Evolutionary conservation across 2,329 filamentous ascomycete species (phyloP), one percentile per base, ranked within the genome.

Genomic region (Sphaceloma murrayae): DNA sequence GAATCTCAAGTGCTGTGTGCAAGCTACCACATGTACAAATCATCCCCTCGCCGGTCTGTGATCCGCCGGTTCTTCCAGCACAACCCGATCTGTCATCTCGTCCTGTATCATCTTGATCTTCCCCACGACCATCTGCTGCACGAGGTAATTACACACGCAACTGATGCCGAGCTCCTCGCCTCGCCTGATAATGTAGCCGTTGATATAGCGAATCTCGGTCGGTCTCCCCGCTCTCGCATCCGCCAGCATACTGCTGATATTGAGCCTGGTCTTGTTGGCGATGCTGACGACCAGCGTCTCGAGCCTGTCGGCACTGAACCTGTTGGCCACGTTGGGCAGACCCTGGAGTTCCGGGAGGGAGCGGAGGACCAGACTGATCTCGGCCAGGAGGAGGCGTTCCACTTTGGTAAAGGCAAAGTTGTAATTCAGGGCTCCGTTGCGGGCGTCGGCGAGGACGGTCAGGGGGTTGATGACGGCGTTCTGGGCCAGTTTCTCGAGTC

Each of bases 201-300:
- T 95, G 53, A 89, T 74, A 56, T 81, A 94, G 34, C 88, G 77
- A 30, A 95, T 75, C 55, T 94, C 86, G 0, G 85, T 86, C 47
- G 69, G 64, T 49, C 57, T 46, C 1, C 83, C 81, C 1, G 63
- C 60, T 8, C 75, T 65, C 9, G 88, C 67, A 54, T 81, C 77
- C 43, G 73, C 70, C 4, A 84, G 66, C 77, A 94, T 86, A 14
- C 69, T 73, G 54, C 77, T 84, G 4, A 70, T 66, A 42, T 78
- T 76, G 45, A 73, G 63, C 9, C 68, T 67, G 9, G 75, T 79
- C 39, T 64, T 68, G 21, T 66, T 56, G 16, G 74, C 69, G 3
- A 82, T 66, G 43, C 66, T 69, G 3, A 71, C 63, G 6, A 76
- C 67, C n/a, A 80, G 61, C 21, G 72, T 69, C 46, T 79, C 74